These are phyloP conservation scores for Fusarium sp. DNA, from an alignment of 2,329 filamentous ascomycete species.

Conservation along the genomic window DNA sequence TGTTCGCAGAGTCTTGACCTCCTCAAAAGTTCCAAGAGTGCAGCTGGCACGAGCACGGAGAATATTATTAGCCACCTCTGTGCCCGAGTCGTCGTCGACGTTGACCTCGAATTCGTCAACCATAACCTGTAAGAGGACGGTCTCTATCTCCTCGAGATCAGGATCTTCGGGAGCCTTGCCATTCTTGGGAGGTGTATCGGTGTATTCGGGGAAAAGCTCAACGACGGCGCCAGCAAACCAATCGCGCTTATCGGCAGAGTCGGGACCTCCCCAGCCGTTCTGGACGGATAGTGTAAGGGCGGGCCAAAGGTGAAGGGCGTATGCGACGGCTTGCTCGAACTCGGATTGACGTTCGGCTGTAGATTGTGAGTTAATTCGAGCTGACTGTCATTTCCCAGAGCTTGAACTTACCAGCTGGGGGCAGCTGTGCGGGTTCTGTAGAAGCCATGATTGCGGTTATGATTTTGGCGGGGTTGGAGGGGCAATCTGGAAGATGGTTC, in stretches of 20 bases:
- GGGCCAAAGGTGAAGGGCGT: conserved; percentile 87
- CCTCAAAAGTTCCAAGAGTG: conserved; percentile 72
- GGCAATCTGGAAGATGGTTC: conserved; percentile 41
- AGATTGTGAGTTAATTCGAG: conserved; percentile 13
- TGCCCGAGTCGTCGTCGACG: conserved; percentile 88
- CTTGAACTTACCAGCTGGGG: conserved; percentile 47
- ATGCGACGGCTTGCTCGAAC: conserved; percentile 89
- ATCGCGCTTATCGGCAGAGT: conserved; percentile 88
- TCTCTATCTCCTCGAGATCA: conserved; percentile 83
- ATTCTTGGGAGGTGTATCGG: conserved; percentile 50
- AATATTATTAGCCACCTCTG: conserved; percentile 78
- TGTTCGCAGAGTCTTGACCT: conserved; percentile 71
- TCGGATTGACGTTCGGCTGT: conserved; percentile 68
- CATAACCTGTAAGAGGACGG: conserved; percentile 89
- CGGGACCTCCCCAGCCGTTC: conserved; percentile 88
- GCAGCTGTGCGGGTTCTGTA: conserved; percentile 48
- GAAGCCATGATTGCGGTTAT: conserved; percentile 48
- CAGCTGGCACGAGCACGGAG: conserved; percentile 74
- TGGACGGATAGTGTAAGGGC: conserved; percentile 88
- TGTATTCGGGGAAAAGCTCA: conserved; percentile 81
- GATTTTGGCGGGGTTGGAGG: conserved; percentile 49
- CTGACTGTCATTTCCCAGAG: neutral
- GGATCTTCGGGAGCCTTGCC: conserved; percentile 60
- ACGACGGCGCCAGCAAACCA: conserved; percentile 93
- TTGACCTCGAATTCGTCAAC: conserved; percentile 95